Evolutionary conservation across 2,329 filamentous ascomycete species (phyloP), one percentile per base, ranked within the genome.

Genomic region (Diaporthe sp.): DNA sequence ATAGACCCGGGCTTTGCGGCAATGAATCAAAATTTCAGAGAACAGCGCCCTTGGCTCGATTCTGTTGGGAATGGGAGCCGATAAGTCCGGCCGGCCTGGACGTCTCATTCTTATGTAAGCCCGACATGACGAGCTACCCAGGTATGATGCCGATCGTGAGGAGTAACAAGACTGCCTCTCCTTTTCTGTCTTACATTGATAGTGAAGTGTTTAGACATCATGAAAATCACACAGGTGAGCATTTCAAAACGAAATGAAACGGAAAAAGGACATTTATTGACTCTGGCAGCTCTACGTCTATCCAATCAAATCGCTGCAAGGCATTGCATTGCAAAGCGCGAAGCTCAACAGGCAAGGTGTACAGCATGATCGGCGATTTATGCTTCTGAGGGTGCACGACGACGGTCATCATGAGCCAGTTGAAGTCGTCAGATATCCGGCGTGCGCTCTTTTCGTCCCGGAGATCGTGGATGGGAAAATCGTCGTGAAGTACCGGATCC

Each of bases 281-380:
- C 20, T 25, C 31, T 57, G 22, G 10, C 77, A 92, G 90, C 87
- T 95, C 49, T 94, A 92, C 83, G 87, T 93, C 65, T 94, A 95
- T 82, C 93, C 94, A 57, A 92, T 95, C 84, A 95, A 95, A 82
- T 92, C 89, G 10, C 88, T 95, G n/a, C 90, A 91, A 49, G 90
- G 90, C 70, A 89, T 93, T 72, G 82, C 87, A 25, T 84, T 95
- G 44, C 76, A 85, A 6, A 82, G 84, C 0, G 87, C 92, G 4
- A 83, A 84, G n/a, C 83, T 94, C 63, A 90, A 89, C 7, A 86
- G 87, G n/a, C 88, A 91, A 77, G 93, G 93, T 20, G 86, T 94
- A 78, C 85, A 86, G 55, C 85, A 93, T 81, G 94, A 95, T 84
- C 90, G 94, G 13, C 87, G 87, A 47, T 95, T 94, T 83, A 94